These are phyloP conservation scores for Mycosarcoma mackinlayi DNA, from an alignment of 1,284 basidiomycete species.

Conservation along the genomic window DNA sequence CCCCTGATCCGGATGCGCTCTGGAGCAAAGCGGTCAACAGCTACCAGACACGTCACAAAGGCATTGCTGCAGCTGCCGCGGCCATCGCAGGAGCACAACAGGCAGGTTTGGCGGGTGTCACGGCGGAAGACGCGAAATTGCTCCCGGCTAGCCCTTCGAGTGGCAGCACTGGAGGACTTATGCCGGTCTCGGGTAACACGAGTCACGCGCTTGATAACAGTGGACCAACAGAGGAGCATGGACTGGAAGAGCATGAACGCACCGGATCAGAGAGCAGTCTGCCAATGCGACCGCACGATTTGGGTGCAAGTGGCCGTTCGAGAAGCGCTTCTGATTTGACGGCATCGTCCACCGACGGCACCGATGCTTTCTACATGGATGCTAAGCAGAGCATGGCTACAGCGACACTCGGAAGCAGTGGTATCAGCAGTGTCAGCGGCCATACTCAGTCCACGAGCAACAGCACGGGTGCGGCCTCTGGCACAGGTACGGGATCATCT, in stretches of 20 bases:
- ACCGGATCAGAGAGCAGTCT: constrained; percentile 41
- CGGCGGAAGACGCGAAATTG: not conserved
- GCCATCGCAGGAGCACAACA: constrained; percentile 8
- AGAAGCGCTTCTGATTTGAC: constrained; percentile 47
- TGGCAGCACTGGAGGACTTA: constrained; percentile 10
- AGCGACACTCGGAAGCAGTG: constrained; percentile 1
- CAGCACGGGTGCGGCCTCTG: too few species aligned
- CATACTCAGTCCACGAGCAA: not conserved
- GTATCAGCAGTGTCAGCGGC: constrained; percentile 4
- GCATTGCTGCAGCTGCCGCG: constrained; percentile 4
- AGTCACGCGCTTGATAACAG: constrained; percentile 35
- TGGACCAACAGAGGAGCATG: constrained; percentile 5
- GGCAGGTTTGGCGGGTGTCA: not conserved
- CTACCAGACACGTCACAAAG: constrained; percentile 36
- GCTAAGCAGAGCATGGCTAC: constrained; percentile 4
- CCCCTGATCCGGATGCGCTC: constrained; percentile 55
- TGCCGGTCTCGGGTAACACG: constrained; percentile 25
- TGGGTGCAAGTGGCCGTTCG: constrained; percentile 17
- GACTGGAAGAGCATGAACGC: constrained; percentile 18
- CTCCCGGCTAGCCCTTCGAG: constrained; percentile 24
- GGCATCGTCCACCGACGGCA: constrained; percentile 30
- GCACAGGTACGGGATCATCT: not conserved
- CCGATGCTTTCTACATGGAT: constrained; percentile 7
- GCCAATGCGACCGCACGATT: constrained; percentile 13
- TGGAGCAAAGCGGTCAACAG: constrained; percentile 59